These are phyloP conservation scores for Halenospora varia DNA, from an alignment of 495 filamentous ascomycete species.

Conservation along the genomic window DNA sequence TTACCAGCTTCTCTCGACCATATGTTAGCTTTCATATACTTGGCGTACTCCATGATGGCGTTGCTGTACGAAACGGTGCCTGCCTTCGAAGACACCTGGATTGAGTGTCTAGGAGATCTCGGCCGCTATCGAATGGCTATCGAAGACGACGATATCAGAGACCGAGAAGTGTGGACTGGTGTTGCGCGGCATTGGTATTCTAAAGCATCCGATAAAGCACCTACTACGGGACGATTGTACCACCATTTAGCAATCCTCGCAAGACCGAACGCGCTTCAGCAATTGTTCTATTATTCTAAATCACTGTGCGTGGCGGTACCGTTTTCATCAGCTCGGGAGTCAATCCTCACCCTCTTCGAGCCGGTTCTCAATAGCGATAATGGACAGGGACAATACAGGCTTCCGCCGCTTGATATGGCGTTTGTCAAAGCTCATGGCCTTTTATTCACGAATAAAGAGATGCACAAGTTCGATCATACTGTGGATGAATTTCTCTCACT, in stretches of 20 bases:
- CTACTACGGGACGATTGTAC: conserved; percentile 68
- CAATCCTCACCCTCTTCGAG: conserved; percentile 16
- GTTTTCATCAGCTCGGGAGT: conserved; percentile 16
- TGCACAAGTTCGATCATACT: conserved; percentile 41
- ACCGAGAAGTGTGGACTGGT: conserved; percentile 73
- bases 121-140: conserved; percentile 66
- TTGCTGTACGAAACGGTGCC: conserved; percentile 72
- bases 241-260: conserved; percentile 82
- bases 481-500: conserved; percentile 46
- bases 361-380: conserved; percentile 5
- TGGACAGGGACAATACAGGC: conserved; percentile 8
- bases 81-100: conserved; percentile 70
- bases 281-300: conserved; percentile 65
- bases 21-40: conserved; percentile 76
- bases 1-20: conserved; percentile 68
- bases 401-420: conserved; percentile 33
- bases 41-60: conserved; percentile 79
- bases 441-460: conserved; percentile 54
- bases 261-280: conserved; percentile 64
- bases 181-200: conserved; percentile 81
- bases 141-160: conserved; percentile 66
- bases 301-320: conserved; percentile 23
- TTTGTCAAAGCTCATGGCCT: conserved; percentile 63
- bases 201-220: conserved; percentile 67
- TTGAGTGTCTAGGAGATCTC: no score